Evolutionary conservation across 1,139 yeast species (phyloP).

Genomic region (Geotrichum restrictum): DNA sequence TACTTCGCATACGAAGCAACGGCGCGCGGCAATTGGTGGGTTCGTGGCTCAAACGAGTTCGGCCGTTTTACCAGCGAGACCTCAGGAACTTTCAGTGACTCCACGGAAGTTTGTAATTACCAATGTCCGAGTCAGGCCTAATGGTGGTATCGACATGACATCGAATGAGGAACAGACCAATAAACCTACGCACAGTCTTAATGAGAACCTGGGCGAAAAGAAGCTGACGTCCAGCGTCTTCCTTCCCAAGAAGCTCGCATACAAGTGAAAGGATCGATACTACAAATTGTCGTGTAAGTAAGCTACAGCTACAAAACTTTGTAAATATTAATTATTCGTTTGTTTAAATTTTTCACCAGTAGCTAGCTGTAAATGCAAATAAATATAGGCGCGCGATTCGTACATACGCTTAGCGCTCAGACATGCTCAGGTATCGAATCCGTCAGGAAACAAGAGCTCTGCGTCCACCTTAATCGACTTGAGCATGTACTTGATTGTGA

Average conservation of each 20-base stretch:
- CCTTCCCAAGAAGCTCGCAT: not conserved
- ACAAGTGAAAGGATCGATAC: not conserved
- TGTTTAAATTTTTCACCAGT: no score
- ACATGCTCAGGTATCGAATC: slow-evolving; percentile 7
- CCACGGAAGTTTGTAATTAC: slow-evolving; percentile 13
- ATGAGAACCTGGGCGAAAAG: slow-evolving; percentile 5
- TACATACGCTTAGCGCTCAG: not conserved
- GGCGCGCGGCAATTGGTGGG: slow-evolving; percentile 20
- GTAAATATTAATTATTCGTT: slow-evolving; percentile 10
- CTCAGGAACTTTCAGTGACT: slow-evolving; percentile 8
- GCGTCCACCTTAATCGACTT: slow-evolving; percentile 43
- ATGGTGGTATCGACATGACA: slow-evolving; percentile 14
- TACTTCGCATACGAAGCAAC: slow-evolving; percentile 3
- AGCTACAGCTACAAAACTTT: no score
- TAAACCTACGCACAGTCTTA: slow-evolving; percentile 2
- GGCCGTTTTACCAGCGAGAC: not conserved
- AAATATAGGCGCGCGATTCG: not conserved
- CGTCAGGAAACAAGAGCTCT: slow-evolving; percentile 39
- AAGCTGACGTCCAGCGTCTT: not conserved
- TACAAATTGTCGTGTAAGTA: slow-evolving; percentile 2
- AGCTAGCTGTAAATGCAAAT: not conserved
- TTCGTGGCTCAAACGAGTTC: slow-evolving; percentile 15
- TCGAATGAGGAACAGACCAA: slow-evolving; percentile 6
- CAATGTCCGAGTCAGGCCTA: slow-evolving; percentile 7
- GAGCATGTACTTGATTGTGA: slow-evolving; percentile 46